Evolutionary conservation across 78 protist species (phyloP).

Genomic region (Speleostelium caveatum): DNA sequence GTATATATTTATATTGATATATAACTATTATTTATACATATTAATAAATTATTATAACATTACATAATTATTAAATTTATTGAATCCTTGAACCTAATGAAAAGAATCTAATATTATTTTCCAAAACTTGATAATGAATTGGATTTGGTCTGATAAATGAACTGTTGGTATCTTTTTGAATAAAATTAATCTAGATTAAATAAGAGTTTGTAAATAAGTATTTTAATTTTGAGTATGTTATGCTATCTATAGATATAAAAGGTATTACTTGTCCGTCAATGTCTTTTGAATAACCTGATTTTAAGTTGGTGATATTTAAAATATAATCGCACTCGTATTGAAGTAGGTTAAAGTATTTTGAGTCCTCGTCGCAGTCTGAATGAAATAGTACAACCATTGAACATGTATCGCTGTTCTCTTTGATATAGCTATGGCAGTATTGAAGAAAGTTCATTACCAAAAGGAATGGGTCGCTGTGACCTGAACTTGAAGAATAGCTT

Average conservation of each 20-base stretch:
- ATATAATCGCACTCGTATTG: constrained; percentile 64
- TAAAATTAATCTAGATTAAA: constrained; percentile 25
- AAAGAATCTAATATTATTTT: constrained; percentile 50
- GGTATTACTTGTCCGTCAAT: constrained; percentile 62
- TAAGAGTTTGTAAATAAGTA: neutral
- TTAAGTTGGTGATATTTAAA: constrained; percentile 12
- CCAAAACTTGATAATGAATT: constrained; percentile 53
- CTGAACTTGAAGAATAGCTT: neutral
- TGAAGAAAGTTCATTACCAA: constrained; percentile 37
- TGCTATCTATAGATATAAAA: neutral
- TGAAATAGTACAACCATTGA: constrained; percentile 14
- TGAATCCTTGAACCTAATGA: constrained; percentile 66
- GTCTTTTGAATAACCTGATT: constrained; percentile 72
- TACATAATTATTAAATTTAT: constrained; percentile 10
- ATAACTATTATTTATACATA: too few relatives aligned
- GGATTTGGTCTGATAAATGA: constrained; percentile 24
- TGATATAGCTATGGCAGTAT: constrained; percentile 23
- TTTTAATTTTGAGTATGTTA: neutral
- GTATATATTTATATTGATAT: too few relatives aligned
- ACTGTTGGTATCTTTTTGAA: constrained; percentile 30
- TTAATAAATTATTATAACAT: too few relatives aligned
- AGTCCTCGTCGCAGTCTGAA: constrained; percentile 50
- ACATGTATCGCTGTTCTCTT: constrained; percentile 33
- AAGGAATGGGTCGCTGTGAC: constrained; percentile 2
- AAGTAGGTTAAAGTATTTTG: constrained; percentile 33